Evolutionary conservation across 768 basidiomycete species (phyloP).

Genomic region (Thelephora ganbajun): DNA sequence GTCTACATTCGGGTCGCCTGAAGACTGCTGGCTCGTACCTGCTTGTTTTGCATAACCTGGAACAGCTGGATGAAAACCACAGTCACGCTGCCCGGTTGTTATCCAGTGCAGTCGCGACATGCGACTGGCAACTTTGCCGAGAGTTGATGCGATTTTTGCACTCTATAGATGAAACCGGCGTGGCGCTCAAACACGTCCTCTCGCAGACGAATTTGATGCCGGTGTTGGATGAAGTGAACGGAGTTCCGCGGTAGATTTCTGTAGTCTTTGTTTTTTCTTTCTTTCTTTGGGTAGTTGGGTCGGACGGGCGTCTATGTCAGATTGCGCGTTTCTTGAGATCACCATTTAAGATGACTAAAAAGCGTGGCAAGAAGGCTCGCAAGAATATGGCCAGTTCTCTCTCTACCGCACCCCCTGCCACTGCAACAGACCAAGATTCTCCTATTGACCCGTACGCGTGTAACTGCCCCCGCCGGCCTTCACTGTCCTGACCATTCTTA

Average conservation of each 20-base stretch:
- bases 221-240: background rate
- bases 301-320: no score
- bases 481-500: no score
- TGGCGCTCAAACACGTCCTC: conserved; percentile 49
- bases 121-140: conserved; percentile 84
- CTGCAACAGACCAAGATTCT: no score
- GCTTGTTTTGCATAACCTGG: conserved; percentile 85
- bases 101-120: conserved; percentile 54
- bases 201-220: conserved; percentile 31
- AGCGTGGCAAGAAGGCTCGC: no score
- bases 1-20: conserved; percentile 55
- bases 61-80: conserved; percentile 71
- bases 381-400: no score
- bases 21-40: conserved; percentile 89
- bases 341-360: no score
- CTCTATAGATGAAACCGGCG: conserved; percentile 81
- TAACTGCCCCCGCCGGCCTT: no score
- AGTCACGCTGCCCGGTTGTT: conserved; percentile 74
- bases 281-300: no score
- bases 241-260: background rate
- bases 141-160: conserved; percentile 88
- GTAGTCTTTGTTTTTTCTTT: background rate
- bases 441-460: no score
- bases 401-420: no score
- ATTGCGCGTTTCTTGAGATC: no score